These are phyloP conservation scores for Xylariaceae sp. DNA, from an alignment of 2,329 filamentous ascomycete species.

Conservation along the genomic window DNA sequence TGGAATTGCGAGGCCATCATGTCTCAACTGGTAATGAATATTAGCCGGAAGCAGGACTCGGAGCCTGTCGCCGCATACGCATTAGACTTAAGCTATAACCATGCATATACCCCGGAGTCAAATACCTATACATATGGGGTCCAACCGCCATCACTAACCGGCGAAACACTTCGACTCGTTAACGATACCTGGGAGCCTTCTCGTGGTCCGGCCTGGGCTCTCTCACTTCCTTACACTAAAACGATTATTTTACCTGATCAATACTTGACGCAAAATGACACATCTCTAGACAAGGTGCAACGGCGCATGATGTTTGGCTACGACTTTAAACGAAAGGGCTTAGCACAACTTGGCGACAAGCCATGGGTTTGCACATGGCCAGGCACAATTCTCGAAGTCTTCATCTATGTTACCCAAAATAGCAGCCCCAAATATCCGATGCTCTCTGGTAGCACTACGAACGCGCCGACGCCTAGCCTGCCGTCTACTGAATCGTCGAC, in stretches of 20 bases:
- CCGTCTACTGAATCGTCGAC: not conserved
- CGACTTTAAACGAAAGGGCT: constrained; percentile 48
- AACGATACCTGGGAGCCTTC: constrained; percentile 56
- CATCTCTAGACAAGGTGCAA: constrained; percentile 20
- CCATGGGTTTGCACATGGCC: constrained; percentile 68
- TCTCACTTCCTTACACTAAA: constrained; percentile 60
- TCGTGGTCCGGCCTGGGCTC: constrained; percentile 63
- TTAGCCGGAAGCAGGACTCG: constrained; percentile 42
- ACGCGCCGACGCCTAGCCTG: constrained; percentile 1
- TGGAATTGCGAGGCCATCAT: constrained; percentile 68
- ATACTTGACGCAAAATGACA: constrained; percentile 37
- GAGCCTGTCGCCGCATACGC: constrained; percentile 49
- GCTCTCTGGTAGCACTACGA: not conserved
- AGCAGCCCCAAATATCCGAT: constrained; percentile 45
- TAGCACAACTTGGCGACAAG: constrained; percentile 55
- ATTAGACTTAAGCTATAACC: constrained; percentile 49
- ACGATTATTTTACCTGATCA: constrained; percentile 59
- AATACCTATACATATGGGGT: constrained; percentile 59
- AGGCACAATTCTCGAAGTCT: constrained; percentile 60
- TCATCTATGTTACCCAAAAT: constrained; percentile 63
- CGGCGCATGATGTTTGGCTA: constrained; percentile 39
- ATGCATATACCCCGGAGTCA: constrained; percentile 44
- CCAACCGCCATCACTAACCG: constrained; percentile 54
- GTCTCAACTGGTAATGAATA: constrained; percentile 52
- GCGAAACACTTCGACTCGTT: constrained; percentile 55